A percentile compares a stretch with the other conserved stretches of the same genome.
Conservation (phyloP, 2,329 filamentous ascomycete species). For the Penicillium rolfsii region DNA sequence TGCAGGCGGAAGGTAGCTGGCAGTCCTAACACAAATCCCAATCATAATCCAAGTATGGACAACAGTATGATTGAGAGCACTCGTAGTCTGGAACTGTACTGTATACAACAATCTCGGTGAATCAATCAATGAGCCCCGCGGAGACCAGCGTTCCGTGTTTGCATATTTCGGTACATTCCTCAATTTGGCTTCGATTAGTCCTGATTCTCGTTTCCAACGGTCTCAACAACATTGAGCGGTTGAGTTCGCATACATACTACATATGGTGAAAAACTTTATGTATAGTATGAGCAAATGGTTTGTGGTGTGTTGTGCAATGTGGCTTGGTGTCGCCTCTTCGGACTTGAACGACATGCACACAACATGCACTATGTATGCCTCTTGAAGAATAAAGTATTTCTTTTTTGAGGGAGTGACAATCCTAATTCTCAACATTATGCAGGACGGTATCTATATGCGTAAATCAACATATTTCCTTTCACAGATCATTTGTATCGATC, state of each 20-base stretch:
- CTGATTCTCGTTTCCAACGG: not conserved
- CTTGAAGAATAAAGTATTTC: not conserved
- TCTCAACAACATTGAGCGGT: not conserved
- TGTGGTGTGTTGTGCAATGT: not conserved
- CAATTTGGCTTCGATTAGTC: slow-evolving; percentile 3
- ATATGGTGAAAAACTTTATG: not conserved
- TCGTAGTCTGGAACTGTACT: too few species aligned
- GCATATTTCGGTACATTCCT: slow-evolving; percentile 9
- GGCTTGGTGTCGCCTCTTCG: not conserved
- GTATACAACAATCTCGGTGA: not conserved
- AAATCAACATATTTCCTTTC: too few species aligned
- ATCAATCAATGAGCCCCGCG: slow-evolving; percentile 5
- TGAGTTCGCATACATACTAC: too few species aligned
- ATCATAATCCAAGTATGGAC: not conserved
- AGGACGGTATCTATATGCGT: too few species aligned
- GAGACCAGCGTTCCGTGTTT: slow-evolving; percentile 4
- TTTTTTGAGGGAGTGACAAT: not conserved
- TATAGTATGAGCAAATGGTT: not conserved
- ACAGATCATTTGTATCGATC: too few species aligned
- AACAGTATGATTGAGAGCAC: not conserved
- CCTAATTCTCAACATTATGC: too few species aligned
- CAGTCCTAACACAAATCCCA: not conserved
- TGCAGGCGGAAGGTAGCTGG: too few species aligned
- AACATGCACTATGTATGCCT: not conserved
- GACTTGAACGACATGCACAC: not conserved